Evolutionary conservation across 345 rosid genomes (phyloP), one percentile per base, ranked within the genome.

Genomic region (Jatropha curcas): DNA sequence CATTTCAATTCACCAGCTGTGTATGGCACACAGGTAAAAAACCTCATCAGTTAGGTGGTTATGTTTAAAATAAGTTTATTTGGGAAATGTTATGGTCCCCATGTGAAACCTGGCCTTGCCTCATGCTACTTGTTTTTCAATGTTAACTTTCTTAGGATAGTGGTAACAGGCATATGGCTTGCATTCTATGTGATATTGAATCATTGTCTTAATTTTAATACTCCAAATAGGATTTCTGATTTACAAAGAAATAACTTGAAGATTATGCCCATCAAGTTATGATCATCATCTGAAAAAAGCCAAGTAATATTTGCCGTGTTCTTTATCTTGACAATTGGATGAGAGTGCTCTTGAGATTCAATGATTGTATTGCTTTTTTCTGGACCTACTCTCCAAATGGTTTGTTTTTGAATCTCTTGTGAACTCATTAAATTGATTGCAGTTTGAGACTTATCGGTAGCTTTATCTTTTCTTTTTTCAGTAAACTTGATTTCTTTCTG

Each of bases 1-100:
- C 75, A 80, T 89, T 78, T 88, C 98, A 72, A 79, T 94, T 78
- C 71, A 76, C n/a, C 80, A 87, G 73, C 88, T 94, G 66, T 90
- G 97, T 67, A 52, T 60, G 77, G 98, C 98, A 17, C 97, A 94
- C 76, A 88, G 98, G 98, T 94, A 92, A 87, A 61, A 39, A 45
- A 43, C 14, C 46, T 34, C 37, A 50, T 28, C 55, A 7, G 55
- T 61, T 56, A 56, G 53, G 17, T 55, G 30, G 30, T 35, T 55
- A 17, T 59, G 27, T 48, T 24, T 72, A 57, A 43, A 33, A 71
- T 52, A 33, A 30, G 7, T 51, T 53, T 68, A 10, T 53, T 24
- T 8, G 12, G 58, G 14, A 57, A 2, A 4, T 55, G 0, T 55
- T 56, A 8, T 68, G 50, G 22, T 9, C 13, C 4, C 46, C 20